Evolutionary conservation across 352 stramenopile species (phyloP).

Genomic region (Pythium aquatile): DNA sequence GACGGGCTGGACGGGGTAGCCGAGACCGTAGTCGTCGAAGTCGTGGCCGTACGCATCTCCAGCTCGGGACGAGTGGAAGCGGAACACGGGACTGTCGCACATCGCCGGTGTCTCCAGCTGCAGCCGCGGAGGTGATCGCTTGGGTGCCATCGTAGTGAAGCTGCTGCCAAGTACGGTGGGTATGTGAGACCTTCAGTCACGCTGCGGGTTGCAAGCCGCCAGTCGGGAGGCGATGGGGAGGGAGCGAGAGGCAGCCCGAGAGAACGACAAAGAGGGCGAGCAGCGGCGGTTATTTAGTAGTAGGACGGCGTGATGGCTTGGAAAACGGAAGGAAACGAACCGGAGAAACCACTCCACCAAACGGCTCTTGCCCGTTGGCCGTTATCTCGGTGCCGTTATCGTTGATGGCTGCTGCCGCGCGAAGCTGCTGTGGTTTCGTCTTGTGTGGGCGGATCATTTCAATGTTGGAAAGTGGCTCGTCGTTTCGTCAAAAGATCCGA

Average conservation of each 20-base stretch:
- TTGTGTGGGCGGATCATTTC: neutral
- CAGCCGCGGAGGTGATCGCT: constrained; percentile 8
- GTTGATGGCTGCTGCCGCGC: neutral
- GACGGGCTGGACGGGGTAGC: neutral
- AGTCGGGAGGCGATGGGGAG: neutral
- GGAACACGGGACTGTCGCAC: constrained; percentile 26
- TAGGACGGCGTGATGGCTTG: neutral
- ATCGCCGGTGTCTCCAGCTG: neutral
- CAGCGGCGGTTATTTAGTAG: neutral
- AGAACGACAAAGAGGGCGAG: neutral
- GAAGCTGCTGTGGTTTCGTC: neutral
- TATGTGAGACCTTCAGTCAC: neutral
- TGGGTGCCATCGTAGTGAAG: constrained; percentile 5
- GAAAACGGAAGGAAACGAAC: constrained; percentile 8
- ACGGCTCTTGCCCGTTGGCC: neutral
- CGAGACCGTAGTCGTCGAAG: neutral
- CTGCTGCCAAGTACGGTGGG: neutral
- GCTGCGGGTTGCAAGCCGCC: no score
- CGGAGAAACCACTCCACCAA: neutral
- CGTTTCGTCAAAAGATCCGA: constrained; percentile 2
- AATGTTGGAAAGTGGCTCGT: neutral
- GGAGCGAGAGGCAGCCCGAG: neutral
- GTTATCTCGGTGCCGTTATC: neutral
- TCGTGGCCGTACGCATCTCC: neutral
- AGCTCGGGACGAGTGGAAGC: constrained; percentile 4